Percentiles rank a stretch among this genome's conserved stretches.
phyloP scores from a whole-genome alignment of 441 rosid genomes.

The Hura crepitans region DNA sequence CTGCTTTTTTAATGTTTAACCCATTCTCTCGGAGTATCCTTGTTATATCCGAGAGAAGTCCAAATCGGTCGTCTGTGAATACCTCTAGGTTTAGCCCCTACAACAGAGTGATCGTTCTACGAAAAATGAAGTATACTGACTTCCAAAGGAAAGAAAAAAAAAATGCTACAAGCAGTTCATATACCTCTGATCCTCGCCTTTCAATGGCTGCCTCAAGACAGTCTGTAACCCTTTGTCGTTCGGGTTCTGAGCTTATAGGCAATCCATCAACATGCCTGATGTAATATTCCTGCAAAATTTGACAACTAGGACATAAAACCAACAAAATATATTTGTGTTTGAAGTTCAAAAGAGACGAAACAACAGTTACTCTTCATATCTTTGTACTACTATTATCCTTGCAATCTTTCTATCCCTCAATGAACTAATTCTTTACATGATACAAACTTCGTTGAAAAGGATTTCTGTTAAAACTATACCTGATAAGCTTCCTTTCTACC shows the following conservation, averaged over 20 bases:
- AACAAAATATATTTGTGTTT: background rate
- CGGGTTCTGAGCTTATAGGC: conserved; percentile 83
- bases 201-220: conserved; percentile 95
- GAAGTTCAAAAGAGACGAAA: too few relatives aligned
- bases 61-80: conserved; percentile 63
- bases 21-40: conserved; percentile 85
- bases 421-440: background rate
- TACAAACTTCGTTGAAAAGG: background rate
- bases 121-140: background rate
- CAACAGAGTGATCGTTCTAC: conserved; percentile 8
- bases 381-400: background rate
- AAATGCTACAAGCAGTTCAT: background rate
- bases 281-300: conserved; percentile 64
- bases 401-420: background rate
- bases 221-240: conserved; percentile 72
- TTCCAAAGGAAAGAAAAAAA: background rate
- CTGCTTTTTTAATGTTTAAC: conserved; percentile 69
- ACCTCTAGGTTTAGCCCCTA: conserved; percentile 85
- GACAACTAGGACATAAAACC: background rate
- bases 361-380: background rate
- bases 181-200: conserved; percentile 77
- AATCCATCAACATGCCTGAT: conserved; percentile 89
- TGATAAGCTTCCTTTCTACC: conserved; percentile 78
- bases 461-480: conserved; percentile 33
- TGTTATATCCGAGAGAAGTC: conserved; percentile 85